These are phyloP conservation scores for Lentinus brumalis DNA, from an alignment of 768 basidiomycete genomes.

Conservation along the genomic window DNA sequence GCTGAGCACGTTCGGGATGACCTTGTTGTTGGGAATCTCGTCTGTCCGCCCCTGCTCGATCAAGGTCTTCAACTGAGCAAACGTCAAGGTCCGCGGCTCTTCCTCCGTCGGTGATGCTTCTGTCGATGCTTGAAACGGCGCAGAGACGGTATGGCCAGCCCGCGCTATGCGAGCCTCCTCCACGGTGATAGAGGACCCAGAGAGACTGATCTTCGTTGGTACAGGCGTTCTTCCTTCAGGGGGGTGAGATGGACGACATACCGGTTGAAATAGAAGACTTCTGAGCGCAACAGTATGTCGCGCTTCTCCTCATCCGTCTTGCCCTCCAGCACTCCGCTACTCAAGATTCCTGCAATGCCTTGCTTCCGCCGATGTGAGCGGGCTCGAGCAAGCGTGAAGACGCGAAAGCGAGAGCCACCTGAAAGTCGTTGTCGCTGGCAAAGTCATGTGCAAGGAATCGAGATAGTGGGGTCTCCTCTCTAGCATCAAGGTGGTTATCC, in stretches of 20 bases:
- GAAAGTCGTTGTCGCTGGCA: conserved; percentile 55
- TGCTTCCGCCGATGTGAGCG: conserved; percentile 44
- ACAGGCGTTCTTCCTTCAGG: background rate
- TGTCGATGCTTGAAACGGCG: background rate
- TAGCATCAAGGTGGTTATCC: no score
- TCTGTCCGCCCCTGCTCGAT: conserved; percentile 73
- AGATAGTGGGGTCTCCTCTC: background rate
- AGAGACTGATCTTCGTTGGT: background rate
- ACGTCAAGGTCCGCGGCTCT: conserved; percentile 55
- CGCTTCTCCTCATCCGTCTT: conserved; percentile 42
- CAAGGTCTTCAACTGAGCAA: conserved; percentile 67
- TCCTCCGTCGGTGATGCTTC: background rate
- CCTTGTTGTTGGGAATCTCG: conserved; percentile 77
- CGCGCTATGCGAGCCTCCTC: background rate
- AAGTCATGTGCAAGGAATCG: conserved; percentile 53
- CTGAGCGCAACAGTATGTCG: conserved; percentile 52
- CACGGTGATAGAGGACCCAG: background rate
- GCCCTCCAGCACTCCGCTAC: conserved; percentile 41
- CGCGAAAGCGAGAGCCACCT: conserved; percentile 43
- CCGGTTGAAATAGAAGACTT: conserved; percentile 77
- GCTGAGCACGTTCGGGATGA: conserved; percentile 67
- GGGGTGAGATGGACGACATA: conserved; percentile 20
- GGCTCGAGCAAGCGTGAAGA: background rate
- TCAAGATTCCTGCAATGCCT: conserved; percentile 62
- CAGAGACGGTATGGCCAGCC: no score